Conservation (phyloP, 2,329 filamentous ascomycete genomes). For the Claviceps maximensis region DNA sequence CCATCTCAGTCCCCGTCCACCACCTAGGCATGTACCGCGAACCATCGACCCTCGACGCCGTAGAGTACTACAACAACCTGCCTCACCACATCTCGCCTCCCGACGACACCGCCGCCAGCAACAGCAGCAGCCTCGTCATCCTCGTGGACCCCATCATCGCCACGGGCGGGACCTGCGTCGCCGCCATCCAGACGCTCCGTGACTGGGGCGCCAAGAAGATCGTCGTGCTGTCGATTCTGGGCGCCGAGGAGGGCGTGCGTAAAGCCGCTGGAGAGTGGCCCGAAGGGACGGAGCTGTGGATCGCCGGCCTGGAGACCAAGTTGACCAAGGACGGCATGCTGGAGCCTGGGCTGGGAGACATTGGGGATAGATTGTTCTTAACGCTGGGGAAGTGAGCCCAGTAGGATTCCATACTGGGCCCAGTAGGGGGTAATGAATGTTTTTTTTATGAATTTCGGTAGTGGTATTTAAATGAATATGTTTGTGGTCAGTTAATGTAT, state of each 20-base stretch:
- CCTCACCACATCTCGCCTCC: constrained; percentile 50
- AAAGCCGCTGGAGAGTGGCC: constrained; percentile 67
- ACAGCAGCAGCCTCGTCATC: constrained; percentile 50
- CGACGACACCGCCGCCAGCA: constrained; percentile 16
- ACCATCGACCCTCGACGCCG: constrained; percentile 70
- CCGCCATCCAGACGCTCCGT: constrained; percentile 74
- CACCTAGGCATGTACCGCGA: constrained; percentile 93
- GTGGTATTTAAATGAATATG: background rate
- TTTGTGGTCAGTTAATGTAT: too few relatives aligned
- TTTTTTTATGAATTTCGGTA: background rate
- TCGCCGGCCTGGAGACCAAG: constrained; percentile 64
- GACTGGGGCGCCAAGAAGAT: constrained; percentile 88
- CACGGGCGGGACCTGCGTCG: constrained; percentile 78
- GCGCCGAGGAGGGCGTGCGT: constrained; percentile 54
- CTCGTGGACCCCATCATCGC: constrained; percentile 88
- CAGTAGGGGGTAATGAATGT: too few relatives aligned
- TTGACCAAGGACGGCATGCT: constrained; percentile 78
- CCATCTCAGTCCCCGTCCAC: constrained; percentile 67
- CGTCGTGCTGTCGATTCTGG: constrained; percentile 63
- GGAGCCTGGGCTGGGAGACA: constrained; percentile 76
- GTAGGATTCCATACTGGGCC: background rate
- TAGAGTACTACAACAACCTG: constrained; percentile 97
- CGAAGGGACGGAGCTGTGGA: constrained; percentile 65
- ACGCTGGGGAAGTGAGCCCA: constrained; percentile 31
- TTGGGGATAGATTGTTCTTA: constrained; percentile 80